Base-by-base conservation (phyloP, 331 rosid genomes). In the Stylosanthes scabra region DNA sequence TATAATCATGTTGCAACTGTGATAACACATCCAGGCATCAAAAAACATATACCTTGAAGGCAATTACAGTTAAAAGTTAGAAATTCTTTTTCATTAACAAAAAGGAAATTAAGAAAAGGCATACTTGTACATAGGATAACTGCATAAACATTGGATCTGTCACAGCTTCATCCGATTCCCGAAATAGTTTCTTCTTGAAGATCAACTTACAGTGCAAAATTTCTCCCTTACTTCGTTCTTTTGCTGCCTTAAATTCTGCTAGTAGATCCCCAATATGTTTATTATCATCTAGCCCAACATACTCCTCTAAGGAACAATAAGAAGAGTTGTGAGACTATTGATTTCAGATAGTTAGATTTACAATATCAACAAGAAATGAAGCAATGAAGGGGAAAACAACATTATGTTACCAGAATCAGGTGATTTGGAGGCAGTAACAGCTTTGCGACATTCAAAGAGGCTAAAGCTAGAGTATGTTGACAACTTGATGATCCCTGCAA, bases 1-100 rank as follows among this genome's bases (percentile, higher is more conserved):
- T 83, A 81, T 93, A 93, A 87, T 93, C 98, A 79, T 91, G 97
- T 63, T 93, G 98, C 82, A 93, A 80, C 98, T 93, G 98, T 31
- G 82, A 80, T 47, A 76, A 79, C 7, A 76, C 74, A 76, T 59
- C 58, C 83, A 65, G 7, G 45, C 41, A 71, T 73, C 63, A 45
- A 28, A 40, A 70, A 63, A 28, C 34, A 41, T 46, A 77, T 40
- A 66, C 74, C 16, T 31, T 25, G 47, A 74, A 11, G 58, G 55
- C 58, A 56, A 45, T 63, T 75, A 52, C 64, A 49, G 15, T 74
- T 71, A 71, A 50, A 11, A 40, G 78, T 62, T 62, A 60, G 47
- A 70, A 34, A 70, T 72, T 15, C 31, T 64, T 57, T 28, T 50
- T 70, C 44, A 31, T 47, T 58, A 16, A 52, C 20, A 54, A 45